These are phyloP conservation scores for Hemileccinum rubropunctum DNA, from an alignment of 768 basidiomycete genomes.

Conservation along the genomic window DNA sequence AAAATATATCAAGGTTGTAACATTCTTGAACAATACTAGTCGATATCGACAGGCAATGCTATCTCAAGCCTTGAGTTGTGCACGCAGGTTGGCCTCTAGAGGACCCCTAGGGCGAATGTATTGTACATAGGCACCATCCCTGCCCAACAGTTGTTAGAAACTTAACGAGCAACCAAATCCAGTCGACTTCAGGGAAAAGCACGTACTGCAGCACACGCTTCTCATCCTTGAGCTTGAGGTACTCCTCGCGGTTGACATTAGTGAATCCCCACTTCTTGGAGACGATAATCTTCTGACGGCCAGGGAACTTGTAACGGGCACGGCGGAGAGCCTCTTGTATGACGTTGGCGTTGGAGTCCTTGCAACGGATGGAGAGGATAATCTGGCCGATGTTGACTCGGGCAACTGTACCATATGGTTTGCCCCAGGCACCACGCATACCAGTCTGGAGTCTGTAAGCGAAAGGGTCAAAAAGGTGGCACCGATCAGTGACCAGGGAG, in stretches of 20 bases:
- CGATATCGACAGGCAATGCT: conserved; percentile 7
- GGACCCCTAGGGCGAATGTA: conserved; percentile 89
- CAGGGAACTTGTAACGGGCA: conserved; percentile 99
- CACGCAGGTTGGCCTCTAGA: conserved; percentile 81
- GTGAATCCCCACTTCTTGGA: conserved; percentile 99
- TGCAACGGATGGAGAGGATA: conserved; percentile 88
- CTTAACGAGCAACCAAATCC: not conserved
- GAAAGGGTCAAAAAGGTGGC: not conserved
- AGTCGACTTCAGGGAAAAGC: not conserved
- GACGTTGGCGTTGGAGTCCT: conserved; percentile 81
- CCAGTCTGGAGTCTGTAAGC: conserved; percentile 77
- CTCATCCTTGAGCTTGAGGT: conserved; percentile 82
- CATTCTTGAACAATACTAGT: conserved; percentile 19
- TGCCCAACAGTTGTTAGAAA: conserved; percentile 2
- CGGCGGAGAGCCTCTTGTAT: conserved; percentile 97
- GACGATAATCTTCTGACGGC: conserved; percentile 94
- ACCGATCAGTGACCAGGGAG: too few relatives aligned
- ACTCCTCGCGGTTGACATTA: conserved; percentile 86
- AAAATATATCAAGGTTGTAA: conserved; percentile 17
- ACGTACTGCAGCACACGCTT: conserved; percentile 88
- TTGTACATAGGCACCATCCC: conserved; percentile 92
- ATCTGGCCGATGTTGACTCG: conserved; percentile 98
- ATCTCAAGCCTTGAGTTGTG: conserved; percentile 70
- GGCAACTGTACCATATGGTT: conserved; percentile 94
- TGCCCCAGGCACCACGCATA: conserved; percentile 99